Evolutionary conservation across 345 rosid species (phyloP), one percentile per base, ranked within the genome.

Genomic region (Salix brachista): DNA sequence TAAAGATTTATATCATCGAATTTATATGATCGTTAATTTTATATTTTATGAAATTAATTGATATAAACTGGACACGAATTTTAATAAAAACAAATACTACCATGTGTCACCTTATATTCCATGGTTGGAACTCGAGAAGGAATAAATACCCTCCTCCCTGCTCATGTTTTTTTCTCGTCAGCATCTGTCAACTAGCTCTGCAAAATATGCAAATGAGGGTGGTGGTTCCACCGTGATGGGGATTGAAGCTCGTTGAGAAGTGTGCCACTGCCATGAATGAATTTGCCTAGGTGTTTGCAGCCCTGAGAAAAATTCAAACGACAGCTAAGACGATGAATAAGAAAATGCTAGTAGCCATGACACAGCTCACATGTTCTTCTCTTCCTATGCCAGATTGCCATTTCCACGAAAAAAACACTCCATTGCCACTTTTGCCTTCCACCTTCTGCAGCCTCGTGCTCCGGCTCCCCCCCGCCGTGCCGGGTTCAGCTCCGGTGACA

Each of bases 281-380:
- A 36, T 10, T 1, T 68, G 79, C 80, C 80, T 84, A 79, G 83
- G 72, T 64, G 73, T 28, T 76, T 81, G 80, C 56, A 64, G 77
- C 79, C 65, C 60, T 52, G 58, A 61, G 8, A 30, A 16, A 46
- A 21, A 32, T 16, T 25, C 28, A 34, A 23, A 16, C 56, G 56
- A 81, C 70, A 69, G 70, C 74, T 50, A 48, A 50, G 5, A 41
- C 41, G 8, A 8, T 37, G 41, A 37, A 37, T 37, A 37, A 37
- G 41, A 37, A 37, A 37, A 37, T 37, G 41, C 9, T 44, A 12
- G 17, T 4, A 19, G 70, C 69, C 34, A 71, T 28, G 66, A 67
- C 75, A 78, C 67, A 17, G 32, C 30, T 69, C 82, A 69, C 83
- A 75, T 75, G 83, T 72, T 58, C 16, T 32, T 17, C 54, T 56